Conservation (phyloP, 306 rosid genomes). For the Argentina anserina region DNA sequence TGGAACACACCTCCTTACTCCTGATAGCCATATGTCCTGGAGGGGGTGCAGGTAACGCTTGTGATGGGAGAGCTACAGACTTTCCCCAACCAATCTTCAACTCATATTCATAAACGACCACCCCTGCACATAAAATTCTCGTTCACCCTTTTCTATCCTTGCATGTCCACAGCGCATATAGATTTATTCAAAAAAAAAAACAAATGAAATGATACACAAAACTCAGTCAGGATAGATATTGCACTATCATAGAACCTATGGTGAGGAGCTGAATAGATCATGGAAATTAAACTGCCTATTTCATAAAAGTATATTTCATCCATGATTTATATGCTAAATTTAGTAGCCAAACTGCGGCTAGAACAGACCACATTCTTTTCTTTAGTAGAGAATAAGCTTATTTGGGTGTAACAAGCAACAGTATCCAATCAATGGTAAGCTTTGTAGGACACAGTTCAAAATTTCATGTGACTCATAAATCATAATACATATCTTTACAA, state of each 20-base stretch:
- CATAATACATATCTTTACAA: neutral
- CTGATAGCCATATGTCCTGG: constrained; percentile 99
- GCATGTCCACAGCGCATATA: neutral
- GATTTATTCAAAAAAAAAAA: neutral
- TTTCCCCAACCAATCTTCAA: constrained; percentile 99
- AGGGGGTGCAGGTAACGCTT: constrained; percentile 98
- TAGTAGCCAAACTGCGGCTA: neutral
- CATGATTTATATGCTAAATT: neutral
- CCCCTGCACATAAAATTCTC: constrained; percentile 58
- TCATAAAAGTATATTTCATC: neutral
- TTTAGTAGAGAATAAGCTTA: neutral
- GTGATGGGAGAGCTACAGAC: constrained; percentile 96
- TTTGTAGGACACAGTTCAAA: neutral
- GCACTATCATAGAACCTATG: neutral
- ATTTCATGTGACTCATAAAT: neutral
- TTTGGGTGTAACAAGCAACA: neutral
- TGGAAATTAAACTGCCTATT: neutral
- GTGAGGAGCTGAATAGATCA: neutral
- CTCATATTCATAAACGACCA: constrained; percentile 95
- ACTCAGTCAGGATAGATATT: neutral
- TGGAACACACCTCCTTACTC: constrained; percentile 86
- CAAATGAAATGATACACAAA: neutral
- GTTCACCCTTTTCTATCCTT: constrained; percentile 20
- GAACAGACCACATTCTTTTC: neutral
- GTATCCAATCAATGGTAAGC: neutral